These are phyloP conservation scores for Plectosphaerella plurivora DNA, from an alignment of 2,329 filamentous ascomycete genomes.

Conservation along the genomic window DNA sequence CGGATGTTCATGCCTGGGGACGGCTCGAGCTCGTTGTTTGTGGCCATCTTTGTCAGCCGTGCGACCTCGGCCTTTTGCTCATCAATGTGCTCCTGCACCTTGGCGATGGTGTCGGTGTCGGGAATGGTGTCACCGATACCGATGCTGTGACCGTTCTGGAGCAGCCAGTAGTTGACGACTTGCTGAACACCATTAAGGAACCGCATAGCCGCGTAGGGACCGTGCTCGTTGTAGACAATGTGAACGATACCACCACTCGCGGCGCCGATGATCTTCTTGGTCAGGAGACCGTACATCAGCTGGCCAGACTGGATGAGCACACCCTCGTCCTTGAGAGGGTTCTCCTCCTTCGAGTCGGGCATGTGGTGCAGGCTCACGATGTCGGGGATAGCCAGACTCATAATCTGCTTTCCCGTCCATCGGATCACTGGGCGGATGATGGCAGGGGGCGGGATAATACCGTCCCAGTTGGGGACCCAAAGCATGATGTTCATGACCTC, in stretches of 20 bases:
- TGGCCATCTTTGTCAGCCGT: slow-evolving; percentile 70
- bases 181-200: slow-evolving; percentile 96
- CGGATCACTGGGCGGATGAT: slow-evolving; percentile 87
- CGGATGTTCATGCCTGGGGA: slow-evolving; percentile 97
- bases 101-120: slow-evolving; percentile 75
- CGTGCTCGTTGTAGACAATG: slow-evolving; percentile 93
- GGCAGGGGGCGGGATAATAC: slow-evolving; percentile 86
- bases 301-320: slow-evolving; percentile 82
- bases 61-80: slow-evolving; percentile 79
- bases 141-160: slow-evolving; percentile 95
- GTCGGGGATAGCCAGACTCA: slow-evolving; percentile 85
- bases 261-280: slow-evolving; percentile 92
- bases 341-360: slow-evolving; percentile 54
- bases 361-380: slow-evolving; percentile 76
- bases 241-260: slow-evolving; percentile 88
- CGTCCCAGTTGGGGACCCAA: slow-evolving; percentile 98
- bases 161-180: slow-evolving; percentile 94
- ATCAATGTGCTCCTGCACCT: slow-evolving; percentile 78
- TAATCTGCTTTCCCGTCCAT: slow-evolving; percentile 98
- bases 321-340: slow-evolving; percentile 69
- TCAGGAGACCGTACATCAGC: slow-evolving; percentile 83
- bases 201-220: slow-evolving; percentile 77
- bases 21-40: slow-evolving; percentile 83
- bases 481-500: slow-evolving; percentile 95
- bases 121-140: slow-evolving; percentile 98